Evolutionary conservation across 345 rosid genomes (phyloP), one percentile per base, ranked within the genome.

Genomic region (Zanthoxylum bungeanum): DNA sequence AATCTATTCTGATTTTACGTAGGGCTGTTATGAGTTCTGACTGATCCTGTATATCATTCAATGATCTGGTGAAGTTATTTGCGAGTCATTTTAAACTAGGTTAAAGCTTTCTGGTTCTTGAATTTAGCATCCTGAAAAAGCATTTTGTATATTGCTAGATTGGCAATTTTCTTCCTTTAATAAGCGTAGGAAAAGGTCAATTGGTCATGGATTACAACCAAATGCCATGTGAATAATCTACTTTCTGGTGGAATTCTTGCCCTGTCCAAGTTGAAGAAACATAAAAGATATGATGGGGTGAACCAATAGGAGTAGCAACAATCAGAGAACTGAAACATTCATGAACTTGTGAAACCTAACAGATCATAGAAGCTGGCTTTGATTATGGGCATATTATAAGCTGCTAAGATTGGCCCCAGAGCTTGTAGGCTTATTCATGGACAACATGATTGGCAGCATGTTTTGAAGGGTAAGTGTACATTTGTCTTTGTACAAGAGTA

Each of bases 191-290:
- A 64, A 44, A 49, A 42, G 19, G n/a, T n/a, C 3, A 22, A 10
- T 30, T 22, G 51, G 19, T 24, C 11, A 7, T 25, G n/a, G 67
- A 39, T 24, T 22, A 24, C 46, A 62, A 19, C 55, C 24, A n/a
- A 71, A 53, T 0, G 24, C 16, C n/a, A n/a, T 66, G 80, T 70
- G 77, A 71, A 69, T 63, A 75, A 69, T 64, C 22, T 14, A 53
- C 33, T 22, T 11, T 39, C 33, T 10, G 11, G 65, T 25, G 49
- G 37, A 37, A 64, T 14, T 56, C 66, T 5, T 39, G 68, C 8
- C 16, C 14, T 17, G 68, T 66, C 11, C 30, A 71, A 21, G 16
- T 24, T 52, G 14, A 71, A 27, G 52, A 50, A 71, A 7, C 39
- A 63, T 14, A 55, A 25, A 34, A 8, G 11, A 39, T 14, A 2